Evolutionary conservation across 140 eudicot genomes (phyloP).

Genomic region (Stevia rebaudiana): DNA sequence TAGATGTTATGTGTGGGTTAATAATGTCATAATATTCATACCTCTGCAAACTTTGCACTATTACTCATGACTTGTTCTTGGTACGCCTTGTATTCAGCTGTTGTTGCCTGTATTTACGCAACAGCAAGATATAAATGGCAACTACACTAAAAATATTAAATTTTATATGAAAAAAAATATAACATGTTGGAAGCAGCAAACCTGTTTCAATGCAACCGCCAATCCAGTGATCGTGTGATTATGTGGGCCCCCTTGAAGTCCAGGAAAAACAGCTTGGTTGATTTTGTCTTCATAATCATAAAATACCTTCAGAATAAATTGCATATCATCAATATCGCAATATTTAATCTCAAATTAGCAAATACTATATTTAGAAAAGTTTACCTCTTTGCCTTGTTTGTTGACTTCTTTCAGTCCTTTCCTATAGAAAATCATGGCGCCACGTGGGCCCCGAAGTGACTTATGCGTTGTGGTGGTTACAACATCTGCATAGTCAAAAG

Average conservation of each 20-base stretch:
- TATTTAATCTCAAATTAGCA: not conserved
- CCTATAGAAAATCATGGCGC: constrained; percentile 98
- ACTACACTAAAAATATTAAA: not conserved
- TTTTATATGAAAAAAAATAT: not conserved
- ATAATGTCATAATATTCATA: constrained; percentile 35
- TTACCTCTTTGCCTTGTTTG: constrained; percentile 97
- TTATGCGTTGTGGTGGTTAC: constrained; percentile 99
- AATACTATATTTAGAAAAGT: not conserved
- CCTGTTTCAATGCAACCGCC: constrained; percentile 37
- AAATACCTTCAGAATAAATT: constrained; percentile 44
- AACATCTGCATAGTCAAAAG: constrained; percentile 93
- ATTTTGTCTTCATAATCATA: constrained; percentile 95
- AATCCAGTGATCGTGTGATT: constrained; percentile 96
- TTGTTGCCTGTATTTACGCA: constrained; percentile 63
- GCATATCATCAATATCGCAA: not conserved
- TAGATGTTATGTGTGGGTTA: not conserved
- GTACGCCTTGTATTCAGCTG: constrained; percentile 93
- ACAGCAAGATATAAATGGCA: not conserved
- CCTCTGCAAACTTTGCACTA: constrained; percentile 83
- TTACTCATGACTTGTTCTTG: constrained; percentile 99
- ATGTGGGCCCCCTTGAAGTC: constrained; percentile 99
- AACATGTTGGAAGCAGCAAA: not conserved
- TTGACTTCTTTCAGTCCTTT: constrained; percentile 87
- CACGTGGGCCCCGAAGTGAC: constrained; percentile 99
- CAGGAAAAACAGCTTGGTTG: constrained; percentile 97